Base-by-base conservation (phyloP, 306 rosid genomes). In the Trichosanthes truncata region DNA sequence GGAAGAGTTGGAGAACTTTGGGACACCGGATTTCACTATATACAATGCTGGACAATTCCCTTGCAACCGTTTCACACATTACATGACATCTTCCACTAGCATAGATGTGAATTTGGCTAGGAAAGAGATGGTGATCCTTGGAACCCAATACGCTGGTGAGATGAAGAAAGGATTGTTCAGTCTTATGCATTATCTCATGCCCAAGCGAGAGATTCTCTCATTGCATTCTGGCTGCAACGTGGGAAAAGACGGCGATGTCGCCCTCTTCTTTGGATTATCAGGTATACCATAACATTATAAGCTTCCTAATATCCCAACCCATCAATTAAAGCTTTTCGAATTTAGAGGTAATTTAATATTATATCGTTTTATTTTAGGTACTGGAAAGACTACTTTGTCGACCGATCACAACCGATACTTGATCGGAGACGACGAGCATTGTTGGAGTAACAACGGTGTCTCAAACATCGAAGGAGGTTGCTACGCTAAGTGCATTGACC, bases 71-170 rank as follows among this genome's bases (percentile, higher is more conserved):
- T 93, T 87, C 72, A 93, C 98, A 3, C 97, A 89, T 87, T 89
- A 88, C 91, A 93, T 93, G 98, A 91, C 98, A 75, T 93, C 98
- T 82, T 93, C 98, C 10, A 93, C 98, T 56, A 91, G 97, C 88
- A 68, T 93, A 79, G 98, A 93, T 81, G 83, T 93, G 68, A 93
- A 90, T 83, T 90, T 93, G 80, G 88, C 84, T 65, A 85, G 98
- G 85, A 87, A 83, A 82, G 98, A 93, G 84, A 93, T 93, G 98
- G 96, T 93, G 82, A 93, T 93, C 88, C 96, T 93, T 82, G 97
- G 98, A 84, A 93, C 98, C 3, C 96, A 91, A 53, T 93, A 93
- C 38, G 97, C 98, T 53, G 98, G 98, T 83, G 98, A 93, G 82
- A 91, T 91, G 98, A 93, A 93, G 92, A 93, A 93, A 51, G 98